Evolutionary conservation across 768 basidiomycete genomes (phyloP).

Genomic region (Solioccasus polychromus): DNA sequence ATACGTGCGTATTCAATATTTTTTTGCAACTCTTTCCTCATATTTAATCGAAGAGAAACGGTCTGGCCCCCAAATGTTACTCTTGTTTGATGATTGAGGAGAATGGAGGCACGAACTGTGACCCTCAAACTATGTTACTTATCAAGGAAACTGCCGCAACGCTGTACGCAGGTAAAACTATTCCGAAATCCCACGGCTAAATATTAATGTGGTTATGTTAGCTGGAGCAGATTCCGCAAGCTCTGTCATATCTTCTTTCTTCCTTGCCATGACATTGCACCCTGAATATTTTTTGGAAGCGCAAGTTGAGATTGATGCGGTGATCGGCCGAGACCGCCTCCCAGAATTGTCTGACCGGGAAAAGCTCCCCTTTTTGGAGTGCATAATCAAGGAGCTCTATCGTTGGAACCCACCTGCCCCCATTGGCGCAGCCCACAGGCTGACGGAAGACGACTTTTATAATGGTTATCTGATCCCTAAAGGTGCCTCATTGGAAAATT

Average conservation of each 20-base stretch:
- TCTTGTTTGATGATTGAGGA: conserved; percentile 5
- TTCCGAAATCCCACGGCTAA: too few species aligned
- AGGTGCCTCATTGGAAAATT: background rate
- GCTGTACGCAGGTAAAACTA: background rate
- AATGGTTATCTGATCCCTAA: conserved; percentile 1
- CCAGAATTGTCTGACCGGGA: conserved; percentile 28
- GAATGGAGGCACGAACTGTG: conserved; percentile 2
- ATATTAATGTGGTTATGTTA: too few species aligned
- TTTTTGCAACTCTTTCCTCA: too few species aligned
- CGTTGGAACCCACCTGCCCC: conserved; percentile 14
- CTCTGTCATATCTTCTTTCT: conserved; percentile 3
- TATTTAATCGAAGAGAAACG: too few species aligned
- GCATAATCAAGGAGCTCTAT: conserved; percentile 24
- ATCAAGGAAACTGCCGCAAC: conserved; percentile 7
- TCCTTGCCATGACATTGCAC: conserved; percentile 2
- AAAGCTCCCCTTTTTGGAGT: conserved; percentile 41
- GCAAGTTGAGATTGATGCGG: background rate
- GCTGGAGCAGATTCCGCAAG: conserved; percentile 5
- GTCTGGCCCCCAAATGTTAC: background rate
- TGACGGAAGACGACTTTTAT: conserved; percentile 10
- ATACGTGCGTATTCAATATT: background rate
- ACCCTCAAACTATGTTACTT: background rate
- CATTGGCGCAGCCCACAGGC: conserved; percentile 9
- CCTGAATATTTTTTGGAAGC: conserved; percentile 3
- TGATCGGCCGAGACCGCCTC: background rate